Conservation (phyloP, 805 yeast species). For the Zygoascus flipseniorum region DNA sequence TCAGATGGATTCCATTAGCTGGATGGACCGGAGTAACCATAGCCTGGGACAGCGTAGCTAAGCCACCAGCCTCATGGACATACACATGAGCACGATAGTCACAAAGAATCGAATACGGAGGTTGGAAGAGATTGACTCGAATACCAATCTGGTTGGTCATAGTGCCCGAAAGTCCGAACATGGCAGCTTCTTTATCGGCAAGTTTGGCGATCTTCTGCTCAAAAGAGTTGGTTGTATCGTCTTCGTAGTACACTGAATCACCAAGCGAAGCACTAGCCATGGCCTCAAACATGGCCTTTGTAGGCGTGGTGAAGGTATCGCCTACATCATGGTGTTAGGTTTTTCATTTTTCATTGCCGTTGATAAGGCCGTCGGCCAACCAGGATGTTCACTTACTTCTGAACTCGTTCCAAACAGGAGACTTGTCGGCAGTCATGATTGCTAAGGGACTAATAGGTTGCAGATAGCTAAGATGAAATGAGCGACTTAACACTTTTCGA, state of each 20-base stretch:
- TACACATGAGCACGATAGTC: constrained; percentile 82
- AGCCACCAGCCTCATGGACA: constrained; percentile 82
- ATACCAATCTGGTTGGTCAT: constrained; percentile 82
- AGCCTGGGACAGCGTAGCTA: constrained; percentile 83
- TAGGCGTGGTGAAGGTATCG: constrained; percentile 89
- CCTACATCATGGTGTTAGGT: constrained; percentile 23
- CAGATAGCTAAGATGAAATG: too few relatives aligned
- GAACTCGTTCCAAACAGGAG: not conserved
- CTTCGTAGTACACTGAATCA: constrained; percentile 87
- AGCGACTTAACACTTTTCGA: too few relatives aligned
- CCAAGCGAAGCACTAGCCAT: constrained; percentile 55
- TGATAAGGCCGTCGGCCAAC: not conserved
- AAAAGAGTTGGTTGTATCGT: constrained; percentile 53
- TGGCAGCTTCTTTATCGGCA: constrained; percentile 73
- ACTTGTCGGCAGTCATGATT: not conserved
- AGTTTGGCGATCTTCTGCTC: constrained; percentile 57
- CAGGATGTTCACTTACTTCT: not conserved
- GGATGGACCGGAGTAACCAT: constrained; percentile 84
- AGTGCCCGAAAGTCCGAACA: constrained; percentile 85
- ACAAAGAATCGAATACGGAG: constrained; percentile 79
- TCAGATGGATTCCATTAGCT: constrained; percentile 62
- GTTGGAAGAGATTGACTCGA: constrained; percentile 66
- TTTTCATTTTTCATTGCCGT: too few relatives aligned
- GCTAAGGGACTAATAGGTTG: too few relatives aligned
- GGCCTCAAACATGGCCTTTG: constrained; percentile 60